Conservation (phyloP, 768 basidiomycete genomes). For the Russula lepida region DNA sequence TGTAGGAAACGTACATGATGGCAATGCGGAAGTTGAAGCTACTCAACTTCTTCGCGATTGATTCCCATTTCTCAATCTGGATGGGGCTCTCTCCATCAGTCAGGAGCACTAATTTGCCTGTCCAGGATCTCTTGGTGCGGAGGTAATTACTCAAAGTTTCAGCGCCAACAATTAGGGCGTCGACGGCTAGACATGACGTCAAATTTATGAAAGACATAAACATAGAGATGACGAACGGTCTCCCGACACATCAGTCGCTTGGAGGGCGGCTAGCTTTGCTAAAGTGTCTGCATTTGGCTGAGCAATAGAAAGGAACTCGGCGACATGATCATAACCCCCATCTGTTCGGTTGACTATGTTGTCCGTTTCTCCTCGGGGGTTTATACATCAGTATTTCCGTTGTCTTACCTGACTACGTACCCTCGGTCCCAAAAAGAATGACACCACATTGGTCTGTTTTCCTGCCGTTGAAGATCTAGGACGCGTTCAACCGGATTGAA, state of each 20-base stretch:
- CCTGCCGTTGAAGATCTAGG: conserved; percentile 79
- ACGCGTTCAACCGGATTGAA: background rate
- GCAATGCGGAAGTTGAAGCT: conserved; percentile 47
- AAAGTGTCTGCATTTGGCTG: conserved; percentile 61
- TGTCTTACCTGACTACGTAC: conserved; percentile 30
- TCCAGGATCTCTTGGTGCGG: conserved; percentile 70
- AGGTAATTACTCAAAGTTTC: conserved; percentile 69
- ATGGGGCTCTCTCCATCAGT: conserved; percentile 80
- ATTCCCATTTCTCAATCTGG: conserved; percentile 69
- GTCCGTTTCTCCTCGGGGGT: conserved; percentile 41
- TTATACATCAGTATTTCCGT: background rate
- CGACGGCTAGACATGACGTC: conserved; percentile 48
- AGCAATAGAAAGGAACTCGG: conserved; percentile 59
- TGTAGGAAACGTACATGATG: conserved; percentile 50
- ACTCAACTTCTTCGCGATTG: conserved; percentile 57
- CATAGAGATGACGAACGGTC: conserved; percentile 46
- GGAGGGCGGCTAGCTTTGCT: conserved; percentile 51
- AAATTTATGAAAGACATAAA: background rate
- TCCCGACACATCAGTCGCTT: conserved; percentile 47
- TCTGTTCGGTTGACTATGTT: conserved; percentile 53
- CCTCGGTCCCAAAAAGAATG: conserved; percentile 76
- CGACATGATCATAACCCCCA: conserved; percentile 67
- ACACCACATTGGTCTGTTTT: conserved; percentile 96
- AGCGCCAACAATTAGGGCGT: conserved; percentile 79
- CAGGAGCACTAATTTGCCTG: conserved; percentile 70